phyloP scores from a whole-genome alignment of 495 filamentous ascomycete species.

The Thermochaetoides thermophila region DNA sequence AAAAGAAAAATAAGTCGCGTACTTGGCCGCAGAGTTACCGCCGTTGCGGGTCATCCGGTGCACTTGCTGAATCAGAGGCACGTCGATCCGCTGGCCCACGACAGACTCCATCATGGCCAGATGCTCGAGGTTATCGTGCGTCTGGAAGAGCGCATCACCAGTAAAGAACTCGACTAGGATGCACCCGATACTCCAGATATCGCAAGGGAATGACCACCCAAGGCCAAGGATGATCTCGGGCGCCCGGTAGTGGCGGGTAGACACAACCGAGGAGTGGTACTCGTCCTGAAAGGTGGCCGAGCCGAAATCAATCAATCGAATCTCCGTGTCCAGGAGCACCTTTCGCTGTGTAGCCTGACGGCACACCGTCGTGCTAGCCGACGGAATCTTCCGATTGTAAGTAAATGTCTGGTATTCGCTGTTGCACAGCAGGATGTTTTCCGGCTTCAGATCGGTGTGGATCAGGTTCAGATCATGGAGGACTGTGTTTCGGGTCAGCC shows the following conservation, averaged over 20 bases:
- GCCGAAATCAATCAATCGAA: constrained; percentile 93
- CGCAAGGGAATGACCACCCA: constrained; percentile 95
- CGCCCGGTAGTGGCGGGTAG: constrained; percentile 87
- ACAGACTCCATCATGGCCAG: constrained; percentile 99
- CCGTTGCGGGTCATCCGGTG: constrained; percentile 48
- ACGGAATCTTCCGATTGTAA: constrained; percentile 88
- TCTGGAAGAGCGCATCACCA: constrained; percentile 93
- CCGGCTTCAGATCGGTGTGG: constrained; percentile 94
- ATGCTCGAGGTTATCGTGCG: constrained; percentile 95
- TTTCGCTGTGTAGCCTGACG: constrained; percentile 74
- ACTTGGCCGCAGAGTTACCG: constrained; percentile 70
- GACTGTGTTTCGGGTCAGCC: no score
- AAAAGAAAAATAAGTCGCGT: constrained; percentile 21
- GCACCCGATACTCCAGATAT: constrained; percentile 98
- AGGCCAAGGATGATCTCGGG: constrained; percentile 95
- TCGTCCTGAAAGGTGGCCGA: constrained; percentile 97
- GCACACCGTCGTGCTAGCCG: constrained; percentile 60
- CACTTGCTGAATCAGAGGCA: constrained; percentile 60
- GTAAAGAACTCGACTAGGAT: constrained; percentile 99
- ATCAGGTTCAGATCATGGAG: constrained; percentile 96
- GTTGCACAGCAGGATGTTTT: constrained; percentile 91
- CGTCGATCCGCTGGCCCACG: constrained; percentile 58
- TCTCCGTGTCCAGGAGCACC: constrained; percentile 88
- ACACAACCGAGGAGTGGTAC: constrained; percentile 95
- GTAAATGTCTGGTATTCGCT: constrained; percentile 90